Percentiles rank a stretch among this genome's conserved stretches.
Evolutionary conservation across 371 early-diverging fungal genomes (phyloP).

Genomic region (Rhizopus delemar): DNA sequence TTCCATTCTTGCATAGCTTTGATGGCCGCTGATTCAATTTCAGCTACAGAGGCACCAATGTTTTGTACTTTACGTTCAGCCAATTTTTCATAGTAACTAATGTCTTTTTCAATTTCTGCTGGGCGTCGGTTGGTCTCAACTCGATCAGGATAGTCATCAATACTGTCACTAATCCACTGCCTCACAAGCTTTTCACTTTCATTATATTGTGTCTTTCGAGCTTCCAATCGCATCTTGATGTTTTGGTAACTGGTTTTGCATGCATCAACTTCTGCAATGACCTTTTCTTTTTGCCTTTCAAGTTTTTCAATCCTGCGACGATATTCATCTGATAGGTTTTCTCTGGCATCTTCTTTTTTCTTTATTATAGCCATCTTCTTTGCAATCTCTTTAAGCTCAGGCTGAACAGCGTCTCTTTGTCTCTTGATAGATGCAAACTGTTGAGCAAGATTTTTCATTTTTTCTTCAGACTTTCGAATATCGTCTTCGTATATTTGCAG

Average conservation of each 20-base stretch:
- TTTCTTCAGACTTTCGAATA: constrained; percentile 23
- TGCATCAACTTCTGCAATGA: background rate
- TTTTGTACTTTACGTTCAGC: constrained; percentile 1
- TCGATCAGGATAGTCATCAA: constrained; percentile 64
- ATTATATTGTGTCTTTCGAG: background rate
- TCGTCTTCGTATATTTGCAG: constrained; percentile 57
- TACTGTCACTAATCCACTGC: constrained; percentile 53
- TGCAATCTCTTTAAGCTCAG: constrained; percentile 6
- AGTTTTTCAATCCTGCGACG: constrained; percentile 12
- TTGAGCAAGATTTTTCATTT: constrained; percentile 8
- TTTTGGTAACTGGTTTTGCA: background rate
- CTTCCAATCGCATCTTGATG: constrained; percentile 6
- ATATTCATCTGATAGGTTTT: background rate
- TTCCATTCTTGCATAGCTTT: constrained; percentile 52
- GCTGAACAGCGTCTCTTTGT: constrained; percentile 1
- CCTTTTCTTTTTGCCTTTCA: constrained; percentile 1
- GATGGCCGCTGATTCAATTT: constrained; percentile 56
- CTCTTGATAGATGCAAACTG: constrained; percentile 20
- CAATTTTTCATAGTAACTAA: background rate
- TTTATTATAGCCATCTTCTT: constrained; percentile 14
- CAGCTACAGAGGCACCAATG: constrained; percentile 50
- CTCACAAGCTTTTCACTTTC: constrained; percentile 16
- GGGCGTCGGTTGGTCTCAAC: constrained; percentile 54
- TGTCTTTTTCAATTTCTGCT: constrained; percentile 53
- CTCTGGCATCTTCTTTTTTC: constrained; percentile 14